Conservation (phyloP, 1,284 basidiomycete species). For the Abortiporus biennis region DNA sequence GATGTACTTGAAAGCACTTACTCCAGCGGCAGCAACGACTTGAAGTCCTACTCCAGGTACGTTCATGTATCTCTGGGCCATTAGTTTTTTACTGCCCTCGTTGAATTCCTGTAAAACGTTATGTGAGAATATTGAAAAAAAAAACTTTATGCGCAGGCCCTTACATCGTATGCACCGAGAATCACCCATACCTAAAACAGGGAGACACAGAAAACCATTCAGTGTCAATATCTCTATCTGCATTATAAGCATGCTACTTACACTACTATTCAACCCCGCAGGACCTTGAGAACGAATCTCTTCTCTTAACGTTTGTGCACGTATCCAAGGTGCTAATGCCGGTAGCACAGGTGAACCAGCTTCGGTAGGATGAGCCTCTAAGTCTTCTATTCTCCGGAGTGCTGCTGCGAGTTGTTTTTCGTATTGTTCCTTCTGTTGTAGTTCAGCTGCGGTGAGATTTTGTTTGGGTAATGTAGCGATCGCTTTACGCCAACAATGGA, state of each 20-base stretch:
- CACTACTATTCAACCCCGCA: not conserved
- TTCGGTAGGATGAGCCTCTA: not conserved
- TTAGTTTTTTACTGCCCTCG: too few relatives aligned
- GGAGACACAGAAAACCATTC: not conserved
- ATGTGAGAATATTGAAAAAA: too few relatives aligned
- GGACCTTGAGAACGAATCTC: not conserved
- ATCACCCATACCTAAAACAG: not conserved
- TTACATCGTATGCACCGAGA: not conserved
- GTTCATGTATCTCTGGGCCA: too few relatives aligned
- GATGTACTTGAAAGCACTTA: too few relatives aligned
- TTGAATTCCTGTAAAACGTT: too few relatives aligned
- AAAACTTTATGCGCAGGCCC: too few relatives aligned
- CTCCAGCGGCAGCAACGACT: too few relatives aligned
- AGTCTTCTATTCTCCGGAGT: not conserved
- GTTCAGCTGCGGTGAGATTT: slow-evolving; percentile 18
- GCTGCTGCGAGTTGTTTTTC: slow-evolving; percentile 1
- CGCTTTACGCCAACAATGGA: slow-evolving; percentile 16
- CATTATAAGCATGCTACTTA: not conserved
- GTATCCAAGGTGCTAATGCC: not conserved
- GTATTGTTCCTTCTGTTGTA: slow-evolving; percentile 24
- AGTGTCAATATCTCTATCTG: too few relatives aligned
- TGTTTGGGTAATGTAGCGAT: slow-evolving; percentile 18
- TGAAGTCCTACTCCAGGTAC: too few relatives aligned
- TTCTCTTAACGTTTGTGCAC: not conserved
- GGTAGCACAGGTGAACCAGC: not conserved